Evolutionary conservation across 1,284 basidiomycete species (phyloP).

Genomic region (Rhodotorula sp.): DNA sequence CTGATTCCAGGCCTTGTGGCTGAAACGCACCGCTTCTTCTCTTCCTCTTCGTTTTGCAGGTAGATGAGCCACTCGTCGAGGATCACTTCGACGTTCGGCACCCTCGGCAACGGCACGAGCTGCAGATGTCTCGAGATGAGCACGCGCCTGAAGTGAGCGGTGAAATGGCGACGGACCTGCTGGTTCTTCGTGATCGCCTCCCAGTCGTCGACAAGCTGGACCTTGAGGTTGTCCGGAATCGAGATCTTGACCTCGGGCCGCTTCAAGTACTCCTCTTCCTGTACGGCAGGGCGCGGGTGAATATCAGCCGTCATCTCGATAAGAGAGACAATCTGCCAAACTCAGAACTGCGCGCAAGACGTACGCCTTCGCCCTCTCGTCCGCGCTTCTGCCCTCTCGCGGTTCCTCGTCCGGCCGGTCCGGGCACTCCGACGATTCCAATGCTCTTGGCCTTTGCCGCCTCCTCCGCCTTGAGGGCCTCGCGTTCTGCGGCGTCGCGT

Average conservation of each 20-base stretch:
- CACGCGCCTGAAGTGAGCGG: background rate
- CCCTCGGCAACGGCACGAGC: conserved; percentile 81
- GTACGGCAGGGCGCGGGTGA: background rate
- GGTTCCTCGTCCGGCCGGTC: conserved; percentile 47
- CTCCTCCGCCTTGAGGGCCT: conserved; percentile 36
- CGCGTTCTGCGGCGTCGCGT: conserved; percentile 52
- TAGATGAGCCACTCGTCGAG: conserved; percentile 70
- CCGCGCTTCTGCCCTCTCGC: conserved; percentile 47
- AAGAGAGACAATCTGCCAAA: too few species aligned
- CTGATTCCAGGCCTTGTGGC: too few species aligned
- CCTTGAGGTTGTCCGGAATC: conserved; percentile 85
- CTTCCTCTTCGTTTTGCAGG: conserved; percentile 43
- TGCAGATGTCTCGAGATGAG: conserved; percentile 46
- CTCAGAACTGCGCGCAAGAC: background rate
- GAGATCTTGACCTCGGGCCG: conserved; percentile 86
- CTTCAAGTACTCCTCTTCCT: conserved; percentile 58
- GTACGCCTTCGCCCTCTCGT: conserved; percentile 40
- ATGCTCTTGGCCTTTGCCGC: conserved; percentile 34
- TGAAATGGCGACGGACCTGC: conserved; percentile 57
- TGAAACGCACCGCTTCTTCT: conserved; percentile 28
- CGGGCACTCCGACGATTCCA: conserved; percentile 36
- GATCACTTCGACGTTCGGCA: conserved; percentile 74
- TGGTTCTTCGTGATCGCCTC: conserved; percentile 93
- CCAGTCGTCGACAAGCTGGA: conserved; percentile 94
- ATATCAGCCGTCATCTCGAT: too few species aligned